Conservation (phyloP, 768 basidiomycete species). For the Rhizopogon vesiculosus region DNA sequence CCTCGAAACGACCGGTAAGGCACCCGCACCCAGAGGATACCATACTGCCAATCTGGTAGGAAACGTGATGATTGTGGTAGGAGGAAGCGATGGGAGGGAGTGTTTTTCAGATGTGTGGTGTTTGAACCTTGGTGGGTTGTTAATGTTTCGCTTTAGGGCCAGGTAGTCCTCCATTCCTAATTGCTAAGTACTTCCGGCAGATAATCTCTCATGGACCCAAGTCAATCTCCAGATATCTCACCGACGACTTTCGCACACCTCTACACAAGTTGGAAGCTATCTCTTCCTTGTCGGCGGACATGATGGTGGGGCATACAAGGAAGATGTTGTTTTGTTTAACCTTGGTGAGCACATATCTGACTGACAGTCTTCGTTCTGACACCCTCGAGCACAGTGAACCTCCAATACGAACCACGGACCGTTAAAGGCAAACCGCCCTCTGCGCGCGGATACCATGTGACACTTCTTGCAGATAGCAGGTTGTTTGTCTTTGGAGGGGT, state of each 20-base stretch:
- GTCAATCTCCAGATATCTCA: slow-evolving; percentile 25
- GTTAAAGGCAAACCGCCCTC: slow-evolving; percentile 66
- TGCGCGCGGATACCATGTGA: slow-evolving; percentile 80
- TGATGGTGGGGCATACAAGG: slow-evolving; percentile 69
- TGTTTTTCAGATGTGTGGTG: slow-evolving; percentile 89
- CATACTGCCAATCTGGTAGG: slow-evolving; percentile 88
- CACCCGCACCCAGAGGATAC: slow-evolving; percentile 73
- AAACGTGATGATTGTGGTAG: slow-evolving; percentile 82
- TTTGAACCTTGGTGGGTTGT: slow-evolving; percentile 64
- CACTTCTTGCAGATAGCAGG: slow-evolving; percentile 78
- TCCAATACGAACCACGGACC: slow-evolving; percentile 76
- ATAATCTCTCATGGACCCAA: slow-evolving; percentile 24
- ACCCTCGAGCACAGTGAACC: slow-evolving; percentile 51
- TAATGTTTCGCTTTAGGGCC: slow-evolving; percentile 21
- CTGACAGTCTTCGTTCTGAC: not conserved
- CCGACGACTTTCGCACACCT: slow-evolving; percentile 76
- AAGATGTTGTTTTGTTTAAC: slow-evolving; percentile 80
- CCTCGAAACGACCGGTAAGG: slow-evolving; percentile 49
- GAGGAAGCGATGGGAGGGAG: slow-evolving; percentile 87
- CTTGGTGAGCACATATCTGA: slow-evolving; percentile 51
- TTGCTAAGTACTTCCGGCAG: slow-evolving; percentile 5
- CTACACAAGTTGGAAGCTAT: slow-evolving; percentile 89
- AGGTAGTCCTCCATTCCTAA: not conserved
- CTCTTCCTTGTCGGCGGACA: slow-evolving; percentile 89
- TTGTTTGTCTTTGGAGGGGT: slow-evolving; percentile 82